Evolutionary conservation across 2,329 filamentous ascomycete species (phyloP), one percentile per base, ranked within the genome.

Genomic region (Claviceps purpurea): DNA sequence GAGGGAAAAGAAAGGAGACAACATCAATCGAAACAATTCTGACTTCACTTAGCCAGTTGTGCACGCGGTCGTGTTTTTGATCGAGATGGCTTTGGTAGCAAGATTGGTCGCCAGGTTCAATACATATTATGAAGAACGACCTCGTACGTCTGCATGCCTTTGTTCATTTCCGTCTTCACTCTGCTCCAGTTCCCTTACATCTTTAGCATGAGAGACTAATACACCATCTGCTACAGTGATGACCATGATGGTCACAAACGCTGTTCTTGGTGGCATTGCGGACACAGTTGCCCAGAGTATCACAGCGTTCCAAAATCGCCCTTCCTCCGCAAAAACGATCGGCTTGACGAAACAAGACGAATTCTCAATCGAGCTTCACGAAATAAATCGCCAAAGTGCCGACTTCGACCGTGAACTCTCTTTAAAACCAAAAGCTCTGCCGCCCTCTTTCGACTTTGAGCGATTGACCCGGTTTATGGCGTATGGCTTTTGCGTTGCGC

Each of bases 231-330:
- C 54, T 40, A 50, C 65, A 87, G 87, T 98, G 43, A 80, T 98
- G 62, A 98, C 93, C 56, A 98, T 95, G 70, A 98, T 98, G 91
- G 88, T 96, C 65, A 95, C 91, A 67, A 98, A 98, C 73, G 87
- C 93, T 59, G 85, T 97, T 52, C 82, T 98, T 54, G 89, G 89
- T 71, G 93, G 93, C 61, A 85, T 98, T 60, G 93, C 93, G 68
- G 93, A 98, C 69, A 97, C 93, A 38, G 88, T 95, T 47, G 93
- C 93, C 54, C 93, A 98, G 69, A 84, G 87, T 54, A 86, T 98
- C 65, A 95, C 93, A 3, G 82, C 89, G 20, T 79, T 95, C 55
- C 84, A 87, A 54, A 70, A 85, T 64, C 79, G 81, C 56, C 16
- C 39, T 13, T 77, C 82, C 7, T 62, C 81, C 3, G 78, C 79